These are phyloP conservation scores for Gossypium sturtianum DNA, from an alignment of 345 rosid genomes.

Conservation along the genomic window DNA sequence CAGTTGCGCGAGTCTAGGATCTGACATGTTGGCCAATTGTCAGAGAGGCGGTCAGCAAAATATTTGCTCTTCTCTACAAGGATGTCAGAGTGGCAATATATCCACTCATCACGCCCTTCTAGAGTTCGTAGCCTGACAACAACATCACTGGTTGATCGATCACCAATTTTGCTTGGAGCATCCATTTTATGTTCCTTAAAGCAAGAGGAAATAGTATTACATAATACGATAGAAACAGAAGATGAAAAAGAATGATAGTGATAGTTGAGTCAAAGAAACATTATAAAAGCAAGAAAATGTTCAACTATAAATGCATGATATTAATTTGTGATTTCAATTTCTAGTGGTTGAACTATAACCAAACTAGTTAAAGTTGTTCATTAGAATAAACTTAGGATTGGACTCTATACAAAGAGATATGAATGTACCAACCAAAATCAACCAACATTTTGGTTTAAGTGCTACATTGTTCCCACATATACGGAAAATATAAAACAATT, in stretches of 20 bases:
- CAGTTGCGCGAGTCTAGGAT: constrained; percentile 84
- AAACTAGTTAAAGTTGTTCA: neutral
- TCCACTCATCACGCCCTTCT: constrained; percentile 80
- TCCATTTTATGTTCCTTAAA: constrained; percentile 33
- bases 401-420: neutral
- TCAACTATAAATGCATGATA: neutral
- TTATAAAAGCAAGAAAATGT: neutral
- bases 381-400: neutral
- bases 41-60: constrained; percentile 83
- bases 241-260: neutral
- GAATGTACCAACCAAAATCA: neutral
- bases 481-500: neutral
- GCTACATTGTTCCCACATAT: neutral
- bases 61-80: constrained; percentile 67
- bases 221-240: neutral
- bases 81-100: constrained; percentile 73
- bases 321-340: neutral
- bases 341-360: neutral
- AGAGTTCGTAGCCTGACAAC: constrained; percentile 77
- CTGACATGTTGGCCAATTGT: constrained; percentile 91
- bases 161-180: constrained; percentile 51
- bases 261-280: neutral
- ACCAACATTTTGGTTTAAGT: neutral
- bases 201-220: neutral
- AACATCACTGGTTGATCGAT: constrained; percentile 77